A percentile compares a stretch with the other conserved stretches of the same genome.
phyloP scores from a whole-genome alignment of 192 early-diverging fungal genomes.

The Coemansia sp. region DNA sequence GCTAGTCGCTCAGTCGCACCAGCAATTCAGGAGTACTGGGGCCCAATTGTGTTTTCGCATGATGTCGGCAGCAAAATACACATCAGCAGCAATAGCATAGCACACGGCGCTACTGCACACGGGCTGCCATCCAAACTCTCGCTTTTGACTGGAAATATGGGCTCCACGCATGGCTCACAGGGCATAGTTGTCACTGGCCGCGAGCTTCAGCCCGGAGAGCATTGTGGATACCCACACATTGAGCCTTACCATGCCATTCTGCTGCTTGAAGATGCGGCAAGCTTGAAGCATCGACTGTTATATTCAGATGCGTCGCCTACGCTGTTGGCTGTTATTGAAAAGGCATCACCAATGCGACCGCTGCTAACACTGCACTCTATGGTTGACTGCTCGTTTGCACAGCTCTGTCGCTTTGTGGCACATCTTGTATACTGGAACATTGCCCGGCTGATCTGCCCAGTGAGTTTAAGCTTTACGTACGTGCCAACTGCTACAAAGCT shows the following conservation, averaged over 20 bases:
- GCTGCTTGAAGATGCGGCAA: slow-evolving; percentile 79
- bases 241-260: slow-evolving; percentile 87
- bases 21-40: slow-evolving; percentile 36
- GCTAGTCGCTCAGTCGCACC: slow-evolving; percentile 21
- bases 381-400: slow-evolving; percentile 91
- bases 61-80: slow-evolving; percentile 4
- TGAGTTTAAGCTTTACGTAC: slow-evolving; percentile 76
- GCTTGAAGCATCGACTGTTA: slow-evolving; percentile 71
- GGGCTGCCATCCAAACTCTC: slow-evolving; percentile 10
- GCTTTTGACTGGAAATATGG: slow-evolving; percentile 12
- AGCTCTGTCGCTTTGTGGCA: slow-evolving; percentile 84
- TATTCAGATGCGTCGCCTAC: slow-evolving; percentile 85
- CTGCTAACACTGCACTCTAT: slow-evolving; percentile 78
- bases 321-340: slow-evolving; percentile 71
- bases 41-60: slow-evolving; percentile 26
- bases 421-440: slow-evolving; percentile 94
- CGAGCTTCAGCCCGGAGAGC: slow-evolving; percentile 60
- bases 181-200: slow-evolving; percentile 50
- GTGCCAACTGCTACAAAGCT: slow-evolving; percentile 33
- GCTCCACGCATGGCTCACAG: slow-evolving; percentile 17
- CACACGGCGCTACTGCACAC: slow-evolving; percentile 13
- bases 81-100: slow-evolving; percentile 4
- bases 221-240: slow-evolving; percentile 63
- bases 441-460: slow-evolving; percentile 85
- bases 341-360: slow-evolving; percentile 27